phyloP scores from a whole-genome alignment of 371 early-diverging fungal genomes.

The Rhizopus arrhizus region DNA sequence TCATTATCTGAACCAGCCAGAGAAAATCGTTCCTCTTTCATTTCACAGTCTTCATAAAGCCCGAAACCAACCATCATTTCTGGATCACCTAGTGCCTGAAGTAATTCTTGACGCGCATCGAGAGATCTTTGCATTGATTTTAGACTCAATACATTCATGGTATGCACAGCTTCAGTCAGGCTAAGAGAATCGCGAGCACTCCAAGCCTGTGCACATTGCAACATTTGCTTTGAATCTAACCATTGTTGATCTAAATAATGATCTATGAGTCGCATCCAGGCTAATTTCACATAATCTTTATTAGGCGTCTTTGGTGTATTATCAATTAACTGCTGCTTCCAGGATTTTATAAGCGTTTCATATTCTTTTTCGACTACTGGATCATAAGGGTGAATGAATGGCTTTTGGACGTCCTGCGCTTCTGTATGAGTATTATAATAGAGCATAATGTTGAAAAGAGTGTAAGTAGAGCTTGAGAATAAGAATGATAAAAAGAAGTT shows the following conservation, averaged over 20 bases:
- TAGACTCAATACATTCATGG: slow-evolving; percentile 44
- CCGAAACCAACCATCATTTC: slow-evolving; percentile 23
- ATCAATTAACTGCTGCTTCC: slow-evolving; percentile 35
- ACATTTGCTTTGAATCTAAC: slow-evolving; percentile 46
- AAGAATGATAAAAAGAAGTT: slow-evolving; percentile 8
- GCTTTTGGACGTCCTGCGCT: slow-evolving; percentile 21
- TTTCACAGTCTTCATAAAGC: neutral
- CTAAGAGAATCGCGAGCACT: slow-evolving; percentile 30
- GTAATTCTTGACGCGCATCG: slow-evolving; percentile 39
- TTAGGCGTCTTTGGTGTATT: slow-evolving; percentile 19
- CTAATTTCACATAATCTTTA: slow-evolving; percentile 22
- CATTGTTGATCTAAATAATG: slow-evolving; percentile 46
- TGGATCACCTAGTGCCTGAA: slow-evolving; percentile 30
- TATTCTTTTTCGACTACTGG: slow-evolving; percentile 39
- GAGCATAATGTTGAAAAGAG: slow-evolving; percentile 16
- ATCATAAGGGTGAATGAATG: slow-evolving; percentile 25
- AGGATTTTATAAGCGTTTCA: slow-evolving; percentile 33
- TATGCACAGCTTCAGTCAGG: slow-evolving; percentile 36
- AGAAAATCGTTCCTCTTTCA: neutral
- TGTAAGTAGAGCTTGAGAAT: neutral
- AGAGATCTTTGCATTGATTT: slow-evolving; percentile 40
- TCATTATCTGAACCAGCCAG: slow-evolving; percentile 25
- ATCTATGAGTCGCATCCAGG: slow-evolving; percentile 37
- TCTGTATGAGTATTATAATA: slow-evolving; percentile 5
- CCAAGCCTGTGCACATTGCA: slow-evolving; percentile 50